These are phyloP conservation scores for Septoria linicola DNA, from an alignment of 2,329 filamentous ascomycete genomes.

Conservation along the genomic window DNA sequence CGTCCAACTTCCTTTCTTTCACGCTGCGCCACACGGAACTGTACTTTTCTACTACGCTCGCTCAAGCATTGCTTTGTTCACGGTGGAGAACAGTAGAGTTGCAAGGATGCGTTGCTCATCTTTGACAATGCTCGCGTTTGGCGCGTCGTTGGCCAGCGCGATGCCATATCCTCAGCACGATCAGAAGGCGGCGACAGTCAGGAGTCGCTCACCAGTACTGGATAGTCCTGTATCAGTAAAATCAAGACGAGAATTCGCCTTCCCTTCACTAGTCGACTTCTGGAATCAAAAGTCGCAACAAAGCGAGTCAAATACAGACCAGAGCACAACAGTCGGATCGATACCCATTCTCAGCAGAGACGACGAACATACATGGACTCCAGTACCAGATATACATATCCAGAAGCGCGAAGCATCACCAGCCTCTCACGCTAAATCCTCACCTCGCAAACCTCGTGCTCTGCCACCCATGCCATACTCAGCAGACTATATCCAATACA, in stretches of 20 bases:
- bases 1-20: too few relatives aligned
- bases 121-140: conserved; percentile 7
- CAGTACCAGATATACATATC: too few relatives aligned
- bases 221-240: background rate
- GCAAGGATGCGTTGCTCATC: conserved; percentile 7
- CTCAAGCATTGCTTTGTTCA: too few relatives aligned
- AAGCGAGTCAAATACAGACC: background rate
- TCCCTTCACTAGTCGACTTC: conserved; percentile 1
- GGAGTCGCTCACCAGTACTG: background rate
- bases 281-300: conserved; percentile 5
- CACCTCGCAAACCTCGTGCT: too few relatives aligned
- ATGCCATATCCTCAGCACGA: conserved; percentile 1
- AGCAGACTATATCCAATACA: too few relatives aligned
- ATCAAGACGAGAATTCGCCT: conserved; percentile 1
- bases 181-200: background rate
- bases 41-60: too few relatives aligned
- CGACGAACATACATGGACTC: too few relatives aligned
- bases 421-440: too few relatives aligned
- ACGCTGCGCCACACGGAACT: too few relatives aligned
- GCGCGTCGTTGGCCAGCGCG: conserved; percentile 1
- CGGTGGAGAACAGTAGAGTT: too few relatives aligned
- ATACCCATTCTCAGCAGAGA: background rate
- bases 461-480: too few relatives aligned
- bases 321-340: background rate
- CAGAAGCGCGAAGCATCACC: too few relatives aligned